Conservation (phyloP, 148 eudicot genomes). For the Rhododendron williamsianum region DNA sequence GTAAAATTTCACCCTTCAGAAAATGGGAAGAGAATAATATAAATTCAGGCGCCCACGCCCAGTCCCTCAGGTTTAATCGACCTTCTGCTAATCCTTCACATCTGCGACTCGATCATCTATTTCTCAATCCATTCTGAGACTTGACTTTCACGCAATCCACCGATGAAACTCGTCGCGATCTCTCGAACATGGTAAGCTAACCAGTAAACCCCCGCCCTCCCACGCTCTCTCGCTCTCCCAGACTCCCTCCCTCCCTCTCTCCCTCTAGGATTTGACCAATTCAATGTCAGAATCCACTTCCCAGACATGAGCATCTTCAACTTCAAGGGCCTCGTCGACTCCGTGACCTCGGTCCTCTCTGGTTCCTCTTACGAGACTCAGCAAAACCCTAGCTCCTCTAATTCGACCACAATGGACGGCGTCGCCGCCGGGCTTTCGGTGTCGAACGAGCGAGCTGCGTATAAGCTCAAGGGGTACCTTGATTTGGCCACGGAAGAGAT, state of each 20-base stretch:
- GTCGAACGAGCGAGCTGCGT: conserved; percentile 75
- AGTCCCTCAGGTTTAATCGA: neutral
- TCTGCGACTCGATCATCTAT: neutral
- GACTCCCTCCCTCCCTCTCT: neutral
- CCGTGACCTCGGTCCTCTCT: conserved; percentile 50
- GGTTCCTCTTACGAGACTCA: conserved; percentile 28
- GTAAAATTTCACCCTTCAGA: neutral
- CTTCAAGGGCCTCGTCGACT: conserved; percentile 48
- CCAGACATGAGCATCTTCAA: conserved; percentile 67
- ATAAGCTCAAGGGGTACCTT: conserved; percentile 86
- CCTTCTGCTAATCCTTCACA: neutral
- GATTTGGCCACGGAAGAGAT: conserved; percentile 83
- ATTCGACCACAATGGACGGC: conserved; percentile 42
- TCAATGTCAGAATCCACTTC: neutral
- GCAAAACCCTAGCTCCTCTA: conserved; percentile 43
- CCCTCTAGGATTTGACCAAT: neutral
- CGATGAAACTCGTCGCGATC: conserved; percentile 3
- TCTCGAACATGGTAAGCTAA: conserved; percentile 3
- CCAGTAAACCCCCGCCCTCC: neutral
- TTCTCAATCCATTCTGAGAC: neutral
- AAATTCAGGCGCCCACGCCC: too few relatives aligned
- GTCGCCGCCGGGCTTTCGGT: conserved; percentile 36
- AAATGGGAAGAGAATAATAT: neutral
- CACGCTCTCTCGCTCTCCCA: too few relatives aligned
- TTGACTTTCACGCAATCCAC: conserved; percentile 3